A percentile compares a stretch with the other conserved stretches of the same genome.
phyloP scores from a whole-genome alignment of 345 rosid genomes.

The Capsella bursapastoris region DNA sequence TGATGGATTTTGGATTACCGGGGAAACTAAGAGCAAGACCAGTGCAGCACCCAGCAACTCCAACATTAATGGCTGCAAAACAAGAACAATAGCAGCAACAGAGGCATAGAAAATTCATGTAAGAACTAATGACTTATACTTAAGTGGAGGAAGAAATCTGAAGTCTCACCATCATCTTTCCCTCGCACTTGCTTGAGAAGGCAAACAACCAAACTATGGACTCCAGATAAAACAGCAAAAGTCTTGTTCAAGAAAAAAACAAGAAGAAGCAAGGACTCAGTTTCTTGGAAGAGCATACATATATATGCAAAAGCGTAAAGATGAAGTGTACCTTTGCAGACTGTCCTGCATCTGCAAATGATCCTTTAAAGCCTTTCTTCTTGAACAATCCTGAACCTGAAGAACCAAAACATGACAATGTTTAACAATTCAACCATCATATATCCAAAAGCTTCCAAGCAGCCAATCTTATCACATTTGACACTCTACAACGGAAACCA shows the following conservation, averaged over 20 bases:
- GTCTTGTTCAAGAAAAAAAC: slow-evolving; percentile 55
- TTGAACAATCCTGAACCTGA: slow-evolving; percentile 84
- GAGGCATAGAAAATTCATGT: slow-evolving; percentile 18
- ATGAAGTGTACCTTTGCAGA: slow-evolving; percentile 71
- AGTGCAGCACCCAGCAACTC: slow-evolving; percentile 93
- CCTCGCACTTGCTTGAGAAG: slow-evolving; percentile 88
- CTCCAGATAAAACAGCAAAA: slow-evolving; percentile 47
- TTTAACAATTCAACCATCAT: too few relatives aligned
- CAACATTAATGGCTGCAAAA: slow-evolving; percentile 78
- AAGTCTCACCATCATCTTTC: slow-evolving; percentile 85
- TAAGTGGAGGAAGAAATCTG: background rate
- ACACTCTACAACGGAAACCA: background rate
- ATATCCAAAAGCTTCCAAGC: background rate
- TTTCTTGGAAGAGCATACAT: background rate
- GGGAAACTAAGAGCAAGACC: slow-evolving; percentile 89
- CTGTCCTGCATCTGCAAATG: slow-evolving; percentile 81
- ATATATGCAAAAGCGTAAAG: slow-evolving; percentile 9
- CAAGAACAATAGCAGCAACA: slow-evolving; percentile 12
- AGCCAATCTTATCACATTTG: slow-evolving; percentile 24
- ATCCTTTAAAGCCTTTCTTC: slow-evolving; percentile 83
- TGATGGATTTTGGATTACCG: slow-evolving; percentile 48
- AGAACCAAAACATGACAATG: background rate
- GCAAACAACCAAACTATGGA: slow-evolving; percentile 48
- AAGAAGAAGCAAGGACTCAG: slow-evolving; percentile 1
- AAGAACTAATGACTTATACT: background rate